phyloP scores from a whole-genome alignment of 2,329 filamentous ascomycete genomes.

The Fusarium papillatum region DNA sequence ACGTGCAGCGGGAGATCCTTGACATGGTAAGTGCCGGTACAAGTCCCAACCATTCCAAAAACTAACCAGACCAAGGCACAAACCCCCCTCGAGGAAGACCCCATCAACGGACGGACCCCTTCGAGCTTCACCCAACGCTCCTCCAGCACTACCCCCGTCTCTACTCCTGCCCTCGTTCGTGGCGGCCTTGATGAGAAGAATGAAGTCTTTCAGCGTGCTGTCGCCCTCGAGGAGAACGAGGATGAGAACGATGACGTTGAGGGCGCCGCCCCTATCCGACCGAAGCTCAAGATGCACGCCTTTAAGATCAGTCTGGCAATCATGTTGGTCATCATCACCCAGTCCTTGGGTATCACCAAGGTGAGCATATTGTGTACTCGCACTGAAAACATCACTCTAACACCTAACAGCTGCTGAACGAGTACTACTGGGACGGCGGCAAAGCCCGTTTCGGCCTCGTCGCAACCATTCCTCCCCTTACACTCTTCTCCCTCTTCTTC shows the following conservation, averaged over 20 bases:
- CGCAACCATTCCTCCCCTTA: slow-evolving; percentile 32
- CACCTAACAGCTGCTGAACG: slow-evolving; percentile 12
- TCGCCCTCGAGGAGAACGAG: slow-evolving; percentile 44
- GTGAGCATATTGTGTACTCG: slow-evolving; percentile 15
- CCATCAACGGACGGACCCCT: background rate
- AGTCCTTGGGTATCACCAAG: slow-evolving; percentile 40
- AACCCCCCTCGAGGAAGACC: background rate
- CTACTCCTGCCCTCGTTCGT: slow-evolving; percentile 35
- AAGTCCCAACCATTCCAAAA: accelerated
- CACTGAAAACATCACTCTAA: background rate
- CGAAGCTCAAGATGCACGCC: slow-evolving; percentile 38
- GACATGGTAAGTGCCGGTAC: slow-evolving; percentile 34
- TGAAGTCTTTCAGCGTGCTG: slow-evolving; percentile 38
- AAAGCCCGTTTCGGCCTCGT: slow-evolving; percentile 27
- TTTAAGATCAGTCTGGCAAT: slow-evolving; percentile 42
- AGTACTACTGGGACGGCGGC: slow-evolving; percentile 40
- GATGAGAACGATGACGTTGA: slow-evolving; percentile 38
- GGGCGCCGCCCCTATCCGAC: slow-evolving; percentile 31
- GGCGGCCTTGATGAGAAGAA: slow-evolving; percentile 43
- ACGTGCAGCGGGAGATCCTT: slow-evolving; percentile 41
- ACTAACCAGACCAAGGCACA: slow-evolving; percentile 7
- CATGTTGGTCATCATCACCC: slow-evolving; percentile 41
- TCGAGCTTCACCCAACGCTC: slow-evolving; percentile 30
- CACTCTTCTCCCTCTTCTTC: slow-evolving; percentile 40
- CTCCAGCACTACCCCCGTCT: background rate